Evolutionary conservation across 83 land plant genomes (phyloP).

Genomic region (Picea engelmannii): DNA sequence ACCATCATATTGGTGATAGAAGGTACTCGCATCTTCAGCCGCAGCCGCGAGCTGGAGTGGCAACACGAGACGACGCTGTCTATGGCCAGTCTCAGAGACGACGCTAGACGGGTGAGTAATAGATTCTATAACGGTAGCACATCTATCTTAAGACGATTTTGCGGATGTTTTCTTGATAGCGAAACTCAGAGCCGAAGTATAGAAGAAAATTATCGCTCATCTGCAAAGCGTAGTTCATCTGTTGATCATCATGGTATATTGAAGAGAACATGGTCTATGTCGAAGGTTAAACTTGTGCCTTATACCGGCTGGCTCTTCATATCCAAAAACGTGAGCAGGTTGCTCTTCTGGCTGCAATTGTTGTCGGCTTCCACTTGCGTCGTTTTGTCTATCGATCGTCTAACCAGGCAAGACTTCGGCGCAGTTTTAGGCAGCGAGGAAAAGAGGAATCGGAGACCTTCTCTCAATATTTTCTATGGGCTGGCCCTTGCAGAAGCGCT

Average conservation of each 20-base stretch:
- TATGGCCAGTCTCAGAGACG: background rate
- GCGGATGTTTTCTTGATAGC: too few relatives aligned
- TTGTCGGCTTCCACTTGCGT: slow-evolving; percentile 60
- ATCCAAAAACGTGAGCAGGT: slow-evolving; percentile 43
- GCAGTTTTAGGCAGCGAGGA: background rate
- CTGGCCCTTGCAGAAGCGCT: slow-evolving; percentile 70
- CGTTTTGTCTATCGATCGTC: slow-evolving; percentile 56
- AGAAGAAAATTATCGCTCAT: too few relatives aligned
- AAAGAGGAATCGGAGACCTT: slow-evolving; percentile 36
- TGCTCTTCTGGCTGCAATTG: slow-evolving; percentile 72
- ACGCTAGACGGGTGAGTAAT: background rate
- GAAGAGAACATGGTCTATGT: slow-evolving; percentile 20
- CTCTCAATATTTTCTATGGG: slow-evolving; percentile 68
- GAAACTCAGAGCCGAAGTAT: too few relatives aligned
- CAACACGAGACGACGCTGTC: slow-evolving; percentile 23
- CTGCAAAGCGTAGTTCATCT: too few relatives aligned
- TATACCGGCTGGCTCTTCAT: slow-evolving; percentile 51
- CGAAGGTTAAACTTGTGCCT: slow-evolving; percentile 67
- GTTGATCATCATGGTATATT: too few relatives aligned
- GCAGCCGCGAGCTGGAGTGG: slow-evolving; percentile 55
- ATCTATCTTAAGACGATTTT: background rate
- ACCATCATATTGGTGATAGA: slow-evolving; percentile 32
- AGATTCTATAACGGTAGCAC: background rate
- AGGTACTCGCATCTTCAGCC: slow-evolving; percentile 34
- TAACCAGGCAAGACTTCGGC: slow-evolving; percentile 13